Percentiles rank a stretch among this genome's conserved stretches.
These are phyloP conservation scores for Cucurbita ficifolia DNA, from an alignment of 306 rosid species.

Conservation along the genomic window DNA sequence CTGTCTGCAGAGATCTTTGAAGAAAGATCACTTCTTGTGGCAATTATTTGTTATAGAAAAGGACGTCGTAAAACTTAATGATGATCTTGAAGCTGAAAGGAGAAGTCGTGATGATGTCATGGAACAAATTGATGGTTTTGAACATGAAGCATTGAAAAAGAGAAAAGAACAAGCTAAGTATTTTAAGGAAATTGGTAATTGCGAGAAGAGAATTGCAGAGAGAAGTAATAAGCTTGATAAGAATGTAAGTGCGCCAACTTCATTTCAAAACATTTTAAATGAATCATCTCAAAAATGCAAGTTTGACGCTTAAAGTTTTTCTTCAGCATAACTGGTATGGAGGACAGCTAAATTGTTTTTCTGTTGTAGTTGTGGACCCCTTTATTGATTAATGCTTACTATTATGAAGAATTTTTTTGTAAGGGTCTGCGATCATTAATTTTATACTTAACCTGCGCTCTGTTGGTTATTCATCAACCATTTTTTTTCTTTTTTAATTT, in stretches of 20 bases:
- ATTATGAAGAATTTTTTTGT: not conserved
- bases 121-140: conserved; percentile 52
- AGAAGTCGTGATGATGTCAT: conserved; percentile 51
- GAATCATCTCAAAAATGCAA: not conserved
- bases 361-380: not conserved
- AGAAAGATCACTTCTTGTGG: conserved; percentile 83
- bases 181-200: conserved; percentile 54
- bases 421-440: not conserved
- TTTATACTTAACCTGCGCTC: not conserved
- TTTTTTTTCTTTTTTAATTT: not conserved
- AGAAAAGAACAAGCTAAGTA: conserved; percentile 75
- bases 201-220: conserved; percentile 70
- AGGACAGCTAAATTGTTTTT: not conserved
- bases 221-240: conserved; percentile 71
- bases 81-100: conserved; percentile 67
- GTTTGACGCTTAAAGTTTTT: not conserved
- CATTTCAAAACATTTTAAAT: not conserved
- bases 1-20: conserved; percentile 57
- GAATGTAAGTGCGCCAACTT: conserved; percentile 41
- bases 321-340: not conserved
- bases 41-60: conserved; percentile 68
- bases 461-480: not conserved
- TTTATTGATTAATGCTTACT: not conserved
- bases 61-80: conserved; percentile 43
- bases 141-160: conserved; percentile 59